Conservation (phyloP, 169 alveolate species). For the Plasmodium yoelii region DNA sequence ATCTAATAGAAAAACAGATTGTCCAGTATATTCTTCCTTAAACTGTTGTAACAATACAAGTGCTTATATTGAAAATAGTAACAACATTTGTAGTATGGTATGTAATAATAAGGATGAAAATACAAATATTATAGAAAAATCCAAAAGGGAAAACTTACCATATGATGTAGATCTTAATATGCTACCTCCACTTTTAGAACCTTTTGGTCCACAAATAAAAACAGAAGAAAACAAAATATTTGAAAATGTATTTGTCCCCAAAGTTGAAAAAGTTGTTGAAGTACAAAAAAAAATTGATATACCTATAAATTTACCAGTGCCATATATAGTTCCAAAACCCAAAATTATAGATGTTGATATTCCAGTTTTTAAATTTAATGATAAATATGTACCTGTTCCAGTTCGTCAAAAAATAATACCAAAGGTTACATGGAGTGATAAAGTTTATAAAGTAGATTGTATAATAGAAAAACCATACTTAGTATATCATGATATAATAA, state of each 20-base stretch:
- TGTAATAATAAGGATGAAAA: neutral
- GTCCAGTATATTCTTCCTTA: neutral
- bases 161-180: neutral
- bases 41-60: neutral
- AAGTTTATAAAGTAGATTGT: constrained; percentile 79
- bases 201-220: constrained; percentile 71
- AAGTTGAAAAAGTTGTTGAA: constrained; percentile 73
- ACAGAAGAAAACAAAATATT: constrained; percentile 28
- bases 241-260: constrained; percentile 58
- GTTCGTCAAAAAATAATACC: constrained; percentile 81
- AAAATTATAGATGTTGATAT: constrained; percentile 80
- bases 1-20: neutral
- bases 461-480: constrained; percentile 81
- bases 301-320: constrained; percentile 78
- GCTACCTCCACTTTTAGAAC: constrained; percentile 2
- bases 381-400: constrained; percentile 82
- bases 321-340: constrained; percentile 84
- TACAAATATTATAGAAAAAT: neutral
- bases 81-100: neutral
- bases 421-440: constrained; percentile 80
- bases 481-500: constrained; percentile 81
- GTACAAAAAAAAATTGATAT: constrained; percentile 61
- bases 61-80: constrained; percentile 5
- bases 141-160: neutral
- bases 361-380: constrained; percentile 83